These are phyloP conservation scores for Fusarium azukiicola DNA, from an alignment of 2,329 filamentous ascomycete genomes.

Conservation along the genomic window DNA sequence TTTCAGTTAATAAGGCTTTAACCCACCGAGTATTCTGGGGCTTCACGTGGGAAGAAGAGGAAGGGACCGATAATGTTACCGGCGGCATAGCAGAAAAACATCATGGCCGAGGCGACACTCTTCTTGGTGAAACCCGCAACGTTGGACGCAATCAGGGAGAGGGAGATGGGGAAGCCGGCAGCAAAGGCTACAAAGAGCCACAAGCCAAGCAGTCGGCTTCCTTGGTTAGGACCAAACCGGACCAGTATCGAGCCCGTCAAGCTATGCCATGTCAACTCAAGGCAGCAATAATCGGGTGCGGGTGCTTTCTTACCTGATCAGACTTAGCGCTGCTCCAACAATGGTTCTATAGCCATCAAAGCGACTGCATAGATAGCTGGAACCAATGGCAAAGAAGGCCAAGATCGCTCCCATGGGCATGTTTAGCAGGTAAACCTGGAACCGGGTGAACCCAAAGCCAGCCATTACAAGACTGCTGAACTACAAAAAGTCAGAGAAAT, in stretches of 20 bases:
- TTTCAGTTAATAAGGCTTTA: rapidly evolving
- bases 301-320: conserved; percentile 40
- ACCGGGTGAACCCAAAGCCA: conserved; percentile 46
- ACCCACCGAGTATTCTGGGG: conserved; percentile 48
- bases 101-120: conserved; percentile 48
- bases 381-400: conserved; percentile 42
- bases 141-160: conserved; percentile 49
- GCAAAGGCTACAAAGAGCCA: conserved; percentile 49
- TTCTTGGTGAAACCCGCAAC: conserved; percentile 52
- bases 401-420: conserved; percentile 50
- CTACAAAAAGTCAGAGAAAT: conserved; percentile 22
- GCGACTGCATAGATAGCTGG: conserved; percentile 46
- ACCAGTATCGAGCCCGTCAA: conserved; percentile 47
- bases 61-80: conserved; percentile 51
- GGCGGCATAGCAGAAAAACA: conserved; percentile 49
- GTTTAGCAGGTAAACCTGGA: conserved; percentile 49
- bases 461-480: conserved; percentile 52
- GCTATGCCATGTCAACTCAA: background rate
- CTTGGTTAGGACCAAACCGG: conserved; percentile 43
- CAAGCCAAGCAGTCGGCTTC: conserved; percentile 39
- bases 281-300: rapidly evolving
- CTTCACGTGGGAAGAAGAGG: conserved; percentile 46
- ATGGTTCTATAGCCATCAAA: conserved; percentile 45
- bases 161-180: conserved; percentile 44
- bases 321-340: conserved; percentile 40